phyloP scores from a whole-genome alignment of 2,329 filamentous ascomycete species.

The Lojkania enalia region DNA sequence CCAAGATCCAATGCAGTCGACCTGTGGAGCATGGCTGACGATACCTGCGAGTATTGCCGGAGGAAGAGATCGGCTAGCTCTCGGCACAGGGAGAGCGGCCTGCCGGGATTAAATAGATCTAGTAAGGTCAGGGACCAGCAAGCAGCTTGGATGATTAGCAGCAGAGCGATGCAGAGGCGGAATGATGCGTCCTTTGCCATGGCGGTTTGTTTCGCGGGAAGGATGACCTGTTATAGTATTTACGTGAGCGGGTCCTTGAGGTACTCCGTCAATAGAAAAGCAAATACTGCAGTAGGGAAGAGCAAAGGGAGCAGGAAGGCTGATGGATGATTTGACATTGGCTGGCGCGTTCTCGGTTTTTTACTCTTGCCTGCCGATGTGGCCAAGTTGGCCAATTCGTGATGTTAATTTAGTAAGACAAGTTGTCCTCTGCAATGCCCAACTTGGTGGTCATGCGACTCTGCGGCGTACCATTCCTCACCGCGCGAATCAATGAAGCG shows the following conservation, averaged over 20 bases:
- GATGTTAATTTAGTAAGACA: neutral
- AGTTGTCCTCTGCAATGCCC: neutral
- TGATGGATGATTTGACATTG: no score
- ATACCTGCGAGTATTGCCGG: conserved; percentile 22
- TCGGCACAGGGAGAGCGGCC: conserved; percentile 27
- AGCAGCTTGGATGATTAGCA: conserved; percentile 34
- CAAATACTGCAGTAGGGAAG: no score
- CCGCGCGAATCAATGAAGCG: no score
- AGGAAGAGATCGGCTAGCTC: conserved; percentile 21
- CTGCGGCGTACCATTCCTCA: no score
- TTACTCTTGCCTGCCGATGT: neutral
- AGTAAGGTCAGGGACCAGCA: conserved; percentile 38
- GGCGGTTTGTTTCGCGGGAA: no score
- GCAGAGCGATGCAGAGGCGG: conserved; percentile 32
- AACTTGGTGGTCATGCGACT: no score
- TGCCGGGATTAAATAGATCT: conserved; percentile 36
- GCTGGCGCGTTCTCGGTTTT: no score
- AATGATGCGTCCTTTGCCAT: conserved; percentile 35
- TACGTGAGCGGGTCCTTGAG: no score
- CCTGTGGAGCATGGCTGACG: conserved; percentile 21
- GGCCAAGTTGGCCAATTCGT: conserved; percentile 9
- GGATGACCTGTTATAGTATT: no score
- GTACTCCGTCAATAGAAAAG: no score
- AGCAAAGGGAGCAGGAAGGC: no score
- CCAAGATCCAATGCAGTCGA: no score